Conservation (phyloP, 352 stramenopile species). For the Elongisporangium senticosum region DNA sequence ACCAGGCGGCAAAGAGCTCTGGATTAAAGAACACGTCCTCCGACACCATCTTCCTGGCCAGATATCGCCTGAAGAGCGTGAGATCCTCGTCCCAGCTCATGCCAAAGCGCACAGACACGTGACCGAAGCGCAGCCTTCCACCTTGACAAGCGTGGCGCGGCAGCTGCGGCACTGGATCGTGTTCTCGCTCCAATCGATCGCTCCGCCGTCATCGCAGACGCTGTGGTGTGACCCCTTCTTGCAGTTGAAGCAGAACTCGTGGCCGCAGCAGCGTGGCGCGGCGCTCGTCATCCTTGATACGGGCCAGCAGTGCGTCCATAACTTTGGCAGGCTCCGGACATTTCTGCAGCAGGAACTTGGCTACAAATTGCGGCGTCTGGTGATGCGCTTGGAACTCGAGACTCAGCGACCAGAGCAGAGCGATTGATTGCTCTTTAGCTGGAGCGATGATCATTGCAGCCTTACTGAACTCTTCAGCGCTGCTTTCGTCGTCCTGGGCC, state of each 20-base stretch:
- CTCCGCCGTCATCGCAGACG: constrained; percentile 13
- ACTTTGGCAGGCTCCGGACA: neutral
- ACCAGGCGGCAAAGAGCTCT: neutral
- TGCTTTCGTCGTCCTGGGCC: neutral
- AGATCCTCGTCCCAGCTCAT: constrained; percentile 30
- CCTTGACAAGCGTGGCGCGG: constrained; percentile 42
- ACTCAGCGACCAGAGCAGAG: constrained; percentile 4
- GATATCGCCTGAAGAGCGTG: neutral
- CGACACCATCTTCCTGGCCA: too few relatives aligned
- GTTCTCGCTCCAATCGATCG: constrained; percentile 13
- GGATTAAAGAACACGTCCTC: too few relatives aligned
- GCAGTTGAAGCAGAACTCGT: constrained; percentile 43
- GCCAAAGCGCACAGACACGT: constrained; percentile 24
- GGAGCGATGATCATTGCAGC: neutral
- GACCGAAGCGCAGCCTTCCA: constrained; percentile 37
- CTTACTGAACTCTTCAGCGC: neutral
- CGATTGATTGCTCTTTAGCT: neutral
- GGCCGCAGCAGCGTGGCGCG: constrained; percentile 33
- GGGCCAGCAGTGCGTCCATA: constrained; percentile 15
- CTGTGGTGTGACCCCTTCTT: constrained; percentile 35
- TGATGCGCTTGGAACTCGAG: constrained; percentile 6
- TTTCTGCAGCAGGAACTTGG: too few relatives aligned
- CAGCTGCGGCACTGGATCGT: constrained; percentile 32
- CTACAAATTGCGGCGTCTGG: too few relatives aligned
- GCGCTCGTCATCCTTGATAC: constrained; percentile 33